phyloP scores from a whole-genome alignment of 2,329 filamentous ascomycete genomes.

The Ascochyta clinopodiicola region DNA sequence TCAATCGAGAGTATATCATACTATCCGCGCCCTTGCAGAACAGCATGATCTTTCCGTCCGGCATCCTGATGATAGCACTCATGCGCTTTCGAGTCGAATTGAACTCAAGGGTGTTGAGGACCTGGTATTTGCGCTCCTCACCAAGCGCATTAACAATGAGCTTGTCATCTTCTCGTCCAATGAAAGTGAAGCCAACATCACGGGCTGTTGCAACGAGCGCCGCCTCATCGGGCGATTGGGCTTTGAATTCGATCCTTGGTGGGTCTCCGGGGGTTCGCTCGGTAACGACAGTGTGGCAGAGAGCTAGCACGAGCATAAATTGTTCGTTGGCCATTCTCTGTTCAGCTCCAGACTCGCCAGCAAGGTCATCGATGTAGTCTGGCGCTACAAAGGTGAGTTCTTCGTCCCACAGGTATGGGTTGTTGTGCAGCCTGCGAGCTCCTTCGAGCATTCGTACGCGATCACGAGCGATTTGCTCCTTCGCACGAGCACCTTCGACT shows the following conservation, averaged over 20 bases:
- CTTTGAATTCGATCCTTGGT: conserved; percentile 92
- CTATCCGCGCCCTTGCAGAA: conserved; percentile 99
- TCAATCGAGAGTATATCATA: conserved; percentile 92
- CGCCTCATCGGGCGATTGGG: conserved; percentile 95
- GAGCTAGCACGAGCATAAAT: conserved; percentile 92
- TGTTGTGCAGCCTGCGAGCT: conserved; percentile 80
- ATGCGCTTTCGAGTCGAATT: conserved; percentile 96
- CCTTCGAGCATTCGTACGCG: conserved; percentile 74
- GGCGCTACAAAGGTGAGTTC: conserved; percentile 91
- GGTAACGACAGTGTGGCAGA: conserved; percentile 97
- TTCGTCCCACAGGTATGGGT: conserved; percentile 89
- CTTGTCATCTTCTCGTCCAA: conserved; percentile 79
- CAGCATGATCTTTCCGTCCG: conserved; percentile 83
- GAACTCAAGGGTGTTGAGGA: conserved; percentile 96
- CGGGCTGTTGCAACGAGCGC: conserved; percentile 92
- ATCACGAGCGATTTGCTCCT: conserved; percentile 78
- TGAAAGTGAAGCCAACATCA: conserved; percentile 92
- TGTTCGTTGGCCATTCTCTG: conserved; percentile 81
- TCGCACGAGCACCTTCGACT: conserved; percentile 74
- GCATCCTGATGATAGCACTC: conserved; percentile 97
- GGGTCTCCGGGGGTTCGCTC: conserved; percentile 89
- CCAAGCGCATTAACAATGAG: conserved; percentile 88
- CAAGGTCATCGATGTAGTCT: conserved; percentile 83
- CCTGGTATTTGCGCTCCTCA: conserved; percentile 80
- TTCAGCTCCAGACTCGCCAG: conserved; percentile 75